Evolutionary conservation across 2,329 filamentous ascomycete species (phyloP), one percentile per base, ranked within the genome.

Genomic region (Trichophyton verrucosum): DNA sequence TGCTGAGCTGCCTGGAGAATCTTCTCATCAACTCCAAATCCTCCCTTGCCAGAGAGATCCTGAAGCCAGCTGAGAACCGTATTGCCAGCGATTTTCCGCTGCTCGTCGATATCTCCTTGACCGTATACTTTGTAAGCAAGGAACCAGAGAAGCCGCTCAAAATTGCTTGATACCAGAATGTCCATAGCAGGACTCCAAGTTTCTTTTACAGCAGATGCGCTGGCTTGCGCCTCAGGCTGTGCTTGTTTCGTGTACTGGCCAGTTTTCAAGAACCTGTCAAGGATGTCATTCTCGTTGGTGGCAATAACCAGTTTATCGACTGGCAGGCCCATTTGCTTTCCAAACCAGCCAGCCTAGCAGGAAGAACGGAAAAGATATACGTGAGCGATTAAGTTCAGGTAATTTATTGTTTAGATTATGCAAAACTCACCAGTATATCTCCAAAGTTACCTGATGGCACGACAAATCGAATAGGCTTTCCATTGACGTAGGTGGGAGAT

Each of bases 381-480:
- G 24, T 47, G 20, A 47, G 44, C 44, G 6, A 15, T 6, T 33
- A 30, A 53, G 11, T 27, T 53, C 13, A 53, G 49, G n/a, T 5
- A 7, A 5, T n/a, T 8, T 11, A 8, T 15, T 11, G 22, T 44
- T 20, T 13, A 6, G 8, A 15, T 38, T 57, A 33, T 15, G 55
- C 38, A 30, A 63, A 11, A 58, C 59, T 58, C 57, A 65, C 63
- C 3, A 97, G 80, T 66, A 99, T 91, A 72, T 97, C 90, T 64
- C 94, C 90, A 75, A 99, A 99, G 80, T 99, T 97, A 61, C 94
- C 94, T 0, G 91, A 95, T 1, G 94, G 94, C 0, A 95, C 90
- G 7, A 95, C 88, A 69, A 91, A 95, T 63, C 91, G 86, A 44
- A 94, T 81, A 66, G 68, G 68, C 13, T 67, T 66, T 3, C 81